These are phyloP conservation scores for Cladosporium sp. DNA, from an alignment of 2,329 filamentous ascomycete genomes.

Conservation along the genomic window DNA sequence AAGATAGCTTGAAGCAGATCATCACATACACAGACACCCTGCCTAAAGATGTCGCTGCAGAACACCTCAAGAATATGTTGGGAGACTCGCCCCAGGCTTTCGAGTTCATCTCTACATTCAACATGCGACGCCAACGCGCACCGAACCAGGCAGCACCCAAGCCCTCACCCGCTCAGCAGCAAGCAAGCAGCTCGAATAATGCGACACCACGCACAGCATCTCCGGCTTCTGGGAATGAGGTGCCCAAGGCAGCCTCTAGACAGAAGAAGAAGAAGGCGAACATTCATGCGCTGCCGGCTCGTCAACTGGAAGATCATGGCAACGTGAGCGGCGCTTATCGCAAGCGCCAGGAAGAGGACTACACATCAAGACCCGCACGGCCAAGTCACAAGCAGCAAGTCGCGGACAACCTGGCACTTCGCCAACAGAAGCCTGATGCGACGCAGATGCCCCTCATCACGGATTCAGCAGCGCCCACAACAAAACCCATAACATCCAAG, in stretches of 20 bases:
- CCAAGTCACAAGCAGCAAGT: slow-evolving; percentile 39
- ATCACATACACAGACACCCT: slow-evolving; percentile 78
- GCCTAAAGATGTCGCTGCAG: slow-evolving; percentile 72
- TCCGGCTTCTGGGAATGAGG: slow-evolving; percentile 24
- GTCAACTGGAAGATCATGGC: slow-evolving; percentile 59
- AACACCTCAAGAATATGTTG: slow-evolving; percentile 84
- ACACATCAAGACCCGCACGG: slow-evolving; percentile 57
- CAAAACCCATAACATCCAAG: slow-evolving; percentile 49
- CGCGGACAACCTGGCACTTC: slow-evolving; percentile 50
- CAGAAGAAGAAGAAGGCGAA: slow-evolving; percentile 46
- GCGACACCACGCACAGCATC: slow-evolving; percentile 24
- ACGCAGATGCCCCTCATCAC: slow-evolving; percentile 45
- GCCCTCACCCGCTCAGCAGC: slow-evolving; percentile 5
- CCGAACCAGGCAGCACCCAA: slow-evolving; percentile 26
- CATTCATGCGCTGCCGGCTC: slow-evolving; percentile 39
- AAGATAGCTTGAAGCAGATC: slow-evolving; percentile 80
- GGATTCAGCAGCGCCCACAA: slow-evolving; percentile 46
- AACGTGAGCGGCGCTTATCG: slow-evolving; percentile 69
- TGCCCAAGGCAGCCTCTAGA: slow-evolving; percentile 30
- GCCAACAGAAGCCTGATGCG: slow-evolving; percentile 50
- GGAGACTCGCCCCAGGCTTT: slow-evolving; percentile 77
- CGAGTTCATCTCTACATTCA: slow-evolving; percentile 74
- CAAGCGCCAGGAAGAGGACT: slow-evolving; percentile 74
- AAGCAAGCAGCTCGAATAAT: slow-evolving; percentile 3
- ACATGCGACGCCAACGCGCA: slow-evolving; percentile 58